These are phyloP conservation scores for Diaporthe vexans DNA, from an alignment of 2,329 filamentous ascomycete genomes.

Conservation along the genomic window DNA sequence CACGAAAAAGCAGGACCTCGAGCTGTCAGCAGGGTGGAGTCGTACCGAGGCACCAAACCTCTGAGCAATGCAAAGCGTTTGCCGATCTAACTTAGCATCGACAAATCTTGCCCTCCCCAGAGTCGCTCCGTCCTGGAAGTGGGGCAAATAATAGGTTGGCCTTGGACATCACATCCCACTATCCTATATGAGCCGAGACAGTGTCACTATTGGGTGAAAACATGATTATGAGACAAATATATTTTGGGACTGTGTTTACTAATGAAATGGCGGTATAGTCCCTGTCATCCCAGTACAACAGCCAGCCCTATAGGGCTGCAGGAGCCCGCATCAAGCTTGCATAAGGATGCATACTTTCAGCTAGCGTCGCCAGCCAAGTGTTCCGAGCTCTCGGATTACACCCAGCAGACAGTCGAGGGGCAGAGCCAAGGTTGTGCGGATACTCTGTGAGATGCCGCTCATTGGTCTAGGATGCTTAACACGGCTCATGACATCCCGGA, in stretches of 20 bases:
- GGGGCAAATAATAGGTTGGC: not conserved
- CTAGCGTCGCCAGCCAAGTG: conserved; percentile 12
- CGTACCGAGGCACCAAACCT: not conserved
- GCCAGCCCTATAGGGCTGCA: conserved; percentile 41
- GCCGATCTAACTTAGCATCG: conserved; percentile 5
- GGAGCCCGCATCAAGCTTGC: conserved; percentile 32
- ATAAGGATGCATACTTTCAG: conserved; percentile 25
- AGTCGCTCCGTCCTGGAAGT: not conserved
- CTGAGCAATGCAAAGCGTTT: not conserved
- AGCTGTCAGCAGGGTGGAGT: conserved; percentile 1
- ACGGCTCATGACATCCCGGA: conserved; percentile 24
- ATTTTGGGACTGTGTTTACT: conserved; percentile 40
- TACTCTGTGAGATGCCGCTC: conserved; percentile 2
- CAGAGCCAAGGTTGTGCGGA: conserved; percentile 24
- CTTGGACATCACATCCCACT: not conserved
- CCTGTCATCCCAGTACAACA: not conserved
- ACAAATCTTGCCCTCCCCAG: conserved; percentile 8
- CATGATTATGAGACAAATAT: conserved; percentile 33
- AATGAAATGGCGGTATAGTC: conserved; percentile 40
- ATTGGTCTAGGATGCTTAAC: conserved; percentile 19
- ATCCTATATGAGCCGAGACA: not conserved
- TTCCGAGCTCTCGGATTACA: conserved; percentile 33
- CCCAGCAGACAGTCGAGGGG: conserved; percentile 21
- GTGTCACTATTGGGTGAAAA: not conserved
- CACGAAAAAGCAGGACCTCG: conserved; percentile 7